Percentiles rank a stretch among this genome's conserved stretches.
phyloP scores from a whole-genome alignment of 2,329 filamentous ascomycete genomes.

The Talaromyces islandicus region DNA sequence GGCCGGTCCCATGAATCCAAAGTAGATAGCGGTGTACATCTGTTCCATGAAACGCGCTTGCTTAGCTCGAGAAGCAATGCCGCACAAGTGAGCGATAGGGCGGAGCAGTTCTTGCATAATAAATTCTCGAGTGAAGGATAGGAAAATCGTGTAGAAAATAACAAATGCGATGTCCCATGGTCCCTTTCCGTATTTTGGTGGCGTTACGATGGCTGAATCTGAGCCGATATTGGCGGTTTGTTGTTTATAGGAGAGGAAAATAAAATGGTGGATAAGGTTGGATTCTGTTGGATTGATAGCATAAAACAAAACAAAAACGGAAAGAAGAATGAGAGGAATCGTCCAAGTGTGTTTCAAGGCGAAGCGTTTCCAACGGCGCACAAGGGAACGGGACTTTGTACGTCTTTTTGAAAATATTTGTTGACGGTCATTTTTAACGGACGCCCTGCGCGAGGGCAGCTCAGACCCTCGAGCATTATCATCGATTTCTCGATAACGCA shows the following conservation, averaged over 20 bases:
- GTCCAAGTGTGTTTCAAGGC: conserved; percentile 6
- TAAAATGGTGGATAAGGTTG: not conserved
- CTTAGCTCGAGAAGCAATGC: conserved; percentile 2
- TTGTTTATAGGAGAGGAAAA: conserved; percentile 4
- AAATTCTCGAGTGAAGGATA: conserved; percentile 9
- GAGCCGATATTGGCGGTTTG: not conserved
- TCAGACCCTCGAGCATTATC: not conserved
- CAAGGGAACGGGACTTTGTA: not conserved
- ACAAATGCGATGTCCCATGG: conserved; percentile 8
- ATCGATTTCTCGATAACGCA: not conserved
- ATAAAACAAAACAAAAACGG: not conserved
- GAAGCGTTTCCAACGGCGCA: not conserved
- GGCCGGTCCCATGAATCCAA: conserved; percentile 3
- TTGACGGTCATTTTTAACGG: not conserved
- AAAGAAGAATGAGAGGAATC: not conserved
- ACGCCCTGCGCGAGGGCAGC: not conserved
- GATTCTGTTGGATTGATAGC: not conserved
- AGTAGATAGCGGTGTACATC: conserved; percentile 10
- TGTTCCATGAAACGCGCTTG: conserved; percentile 9
- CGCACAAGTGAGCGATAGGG: conserved; percentile 1
- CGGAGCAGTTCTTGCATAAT: conserved; percentile 9
- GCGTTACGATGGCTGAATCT: not conserved
- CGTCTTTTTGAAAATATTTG: not conserved
- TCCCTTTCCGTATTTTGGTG: conserved; percentile 7
- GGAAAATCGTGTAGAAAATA: conserved; percentile 6